These are phyloP conservation scores for Carnegiea gigantea DNA, from an alignment of 179 eudicot species.

Conservation along the genomic window DNA sequence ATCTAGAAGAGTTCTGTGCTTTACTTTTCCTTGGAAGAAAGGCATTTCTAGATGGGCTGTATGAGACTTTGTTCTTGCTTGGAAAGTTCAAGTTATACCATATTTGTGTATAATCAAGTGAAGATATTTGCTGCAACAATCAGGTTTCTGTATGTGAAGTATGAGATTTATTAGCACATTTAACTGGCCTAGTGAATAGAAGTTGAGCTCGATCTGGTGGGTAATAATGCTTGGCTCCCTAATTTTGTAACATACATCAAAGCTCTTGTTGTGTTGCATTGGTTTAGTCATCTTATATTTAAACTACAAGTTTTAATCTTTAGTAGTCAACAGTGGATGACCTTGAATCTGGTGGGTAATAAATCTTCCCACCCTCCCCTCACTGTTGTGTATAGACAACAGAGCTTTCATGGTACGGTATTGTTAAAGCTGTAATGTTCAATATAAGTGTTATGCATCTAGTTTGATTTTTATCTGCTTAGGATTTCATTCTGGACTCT, in stretches of 20 bases:
- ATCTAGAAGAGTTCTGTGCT: neutral
- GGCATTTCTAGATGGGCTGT: neutral
- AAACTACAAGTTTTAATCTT: neutral
- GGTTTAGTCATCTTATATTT: neutral
- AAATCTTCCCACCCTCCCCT: neutral
- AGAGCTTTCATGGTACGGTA: neutral
- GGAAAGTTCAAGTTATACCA: neutral
- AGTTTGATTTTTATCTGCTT: conserved; percentile 7
- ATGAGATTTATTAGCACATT: neutral
- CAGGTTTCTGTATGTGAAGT: neutral
- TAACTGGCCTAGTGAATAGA: neutral
- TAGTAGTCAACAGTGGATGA: neutral
- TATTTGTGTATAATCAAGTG: neutral
- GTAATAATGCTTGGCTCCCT: neutral
- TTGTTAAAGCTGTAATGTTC: neutral
- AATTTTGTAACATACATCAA: neutral
- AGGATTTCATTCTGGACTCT: conserved; percentile 10
- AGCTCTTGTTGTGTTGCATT: neutral
- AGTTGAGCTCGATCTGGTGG: neutral
- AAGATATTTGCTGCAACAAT: neutral
- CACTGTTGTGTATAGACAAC: neutral
- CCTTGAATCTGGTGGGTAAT: neutral
- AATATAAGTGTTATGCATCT: neutral
- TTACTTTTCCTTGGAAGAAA: neutral
- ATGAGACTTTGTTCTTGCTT: neutral